Evolutionary conservation across 1,139 yeast species (phyloP), one percentile per base, ranked within the genome.

Genomic region (Candida sanyaensis): DNA sequence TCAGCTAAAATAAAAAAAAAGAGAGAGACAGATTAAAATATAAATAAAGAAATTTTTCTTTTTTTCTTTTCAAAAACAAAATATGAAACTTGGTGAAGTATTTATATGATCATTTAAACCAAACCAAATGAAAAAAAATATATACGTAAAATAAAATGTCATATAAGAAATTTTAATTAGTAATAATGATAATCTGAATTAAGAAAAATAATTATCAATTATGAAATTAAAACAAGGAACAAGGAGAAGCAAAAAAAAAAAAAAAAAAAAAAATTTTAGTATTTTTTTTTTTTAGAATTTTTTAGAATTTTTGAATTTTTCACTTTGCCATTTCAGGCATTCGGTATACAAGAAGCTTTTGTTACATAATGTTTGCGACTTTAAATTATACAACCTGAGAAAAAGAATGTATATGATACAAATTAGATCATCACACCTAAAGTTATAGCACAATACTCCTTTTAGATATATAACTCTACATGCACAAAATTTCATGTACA

Each of bases 191-290:
- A 33, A 13, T 13, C n/a, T 12, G 33, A 30, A n/a, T 30, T 10
- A 33, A 13, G 12, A 33, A 33, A 13, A 9, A 34, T 17, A 17
- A 23, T 11, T 23, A 9, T 17, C 21, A n/a, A 21, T 11, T 8
- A 32, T 12, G 21, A 5, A 34, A 34, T 26, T 34, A 34, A 34
- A 36, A 36, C 39, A 36, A 36, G 39, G 39, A 36, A 36, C 39
- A 36, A 36, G 39, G 39, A 36, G 39, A 36, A n/a, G n/a, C n/a
- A n/a, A n/a, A n/a, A n/a, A n/a, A n/a, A n/a, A n/a, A n/a, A n/a
- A n/a, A n/a, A n/a, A n/a, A n/a, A n/a, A n/a, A n/a, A n/a, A n/a
- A n/a, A n/a, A n/a, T n/a, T n/a, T n/a, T n/a, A n/a, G n/a, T n/a
- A n/a, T n/a, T n/a, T n/a, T n/a, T n/a, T n/a, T n/a, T n/a, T n/a